Base-by-base conservation (phyloP, 306 rosid genomes). In the Neltuma alba region DNA sequence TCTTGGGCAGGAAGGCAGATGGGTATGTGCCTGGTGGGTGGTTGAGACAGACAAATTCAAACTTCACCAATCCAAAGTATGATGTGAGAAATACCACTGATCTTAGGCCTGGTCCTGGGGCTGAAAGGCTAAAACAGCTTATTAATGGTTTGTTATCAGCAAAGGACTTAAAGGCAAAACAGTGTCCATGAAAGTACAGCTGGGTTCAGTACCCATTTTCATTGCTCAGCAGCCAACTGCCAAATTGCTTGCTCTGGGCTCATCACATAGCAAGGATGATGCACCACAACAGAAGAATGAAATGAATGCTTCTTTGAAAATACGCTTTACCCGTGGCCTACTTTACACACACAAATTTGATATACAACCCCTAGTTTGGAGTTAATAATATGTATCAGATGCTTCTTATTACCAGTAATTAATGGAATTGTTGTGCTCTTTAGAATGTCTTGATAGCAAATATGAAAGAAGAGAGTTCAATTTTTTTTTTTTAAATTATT, bases 91-190 rank as follows among this genome's bases (percentile, higher is more conserved):
- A 86, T 72, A 75, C 72, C 54, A 86, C 89, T 15, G 84, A 70
- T 45, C 87, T 86, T 40, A 70, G 71, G 76, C 89, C 89, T 0
- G 89, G 89, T 44, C 82, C 82, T 25, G 89, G 89, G 0, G 89
- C 89, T 33, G 75, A 75, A 70, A 81, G 89, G 72, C 84, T 86
- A 33, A 81, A 78, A 70, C 80, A 73, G 54, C 86, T 86, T 11
- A 83, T 86, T 75, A 75, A 78, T 40, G 82, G 82, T 57, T 86
- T 86, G 36, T 81, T 86, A 52, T 81, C 89, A 64, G 63, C 85
- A 20, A 77, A 78, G 82, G 81, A 81, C 63, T 83, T 86, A 78
- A 75, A 71, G 60, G 57, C 74, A 4, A 86, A 71, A 42, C 89
- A 86, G 67, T 86, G 89, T 64, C 63, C 87, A 61, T 86, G 85